Conservation (phyloP, 2,329 filamentous ascomycete genomes). For the Neonectria coccinea region DNA sequence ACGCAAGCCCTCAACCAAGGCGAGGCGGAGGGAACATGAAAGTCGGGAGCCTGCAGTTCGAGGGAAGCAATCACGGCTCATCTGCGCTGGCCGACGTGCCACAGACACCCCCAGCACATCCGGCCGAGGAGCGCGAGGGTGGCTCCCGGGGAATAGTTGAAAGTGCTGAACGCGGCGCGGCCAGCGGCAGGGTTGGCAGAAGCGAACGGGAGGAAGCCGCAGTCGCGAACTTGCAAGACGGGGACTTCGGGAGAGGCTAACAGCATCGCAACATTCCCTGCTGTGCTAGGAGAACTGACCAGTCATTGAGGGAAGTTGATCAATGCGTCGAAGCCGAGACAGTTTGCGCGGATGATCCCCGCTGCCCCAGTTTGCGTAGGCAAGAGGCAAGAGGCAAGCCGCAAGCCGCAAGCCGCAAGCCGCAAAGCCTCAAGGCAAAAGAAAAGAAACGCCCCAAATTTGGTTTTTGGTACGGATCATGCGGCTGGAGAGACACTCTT, state of each 20-base stretch:
- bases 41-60: conserved; percentile 10
- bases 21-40: not conserved
- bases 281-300: conserved; percentile 33
- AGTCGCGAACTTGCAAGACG: conserved; percentile 1
- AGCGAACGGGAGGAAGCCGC: not conserved
- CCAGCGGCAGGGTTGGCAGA: conserved; percentile 20
- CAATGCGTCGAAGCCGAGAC: conserved; percentile 33
- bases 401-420: too few relatives aligned
- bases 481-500: conserved; percentile 41
- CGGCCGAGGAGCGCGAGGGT: not conserved
- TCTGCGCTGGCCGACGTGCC: not conserved
- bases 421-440: conserved; percentile 23
- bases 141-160: conserved; percentile 10
- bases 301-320: conserved; percentile 38
- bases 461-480: conserved; percentile 38
- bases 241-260: conserved; percentile 6
- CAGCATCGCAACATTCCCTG: conserved; percentile 25
- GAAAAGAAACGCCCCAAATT: conserved; percentile 34
- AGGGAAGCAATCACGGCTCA: conserved; percentile 4
- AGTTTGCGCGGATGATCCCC: conserved; percentile 30
- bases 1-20: not conserved
- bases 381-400: too few relatives aligned
- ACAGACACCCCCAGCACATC: conserved; percentile 6
- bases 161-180: conserved; percentile 6
- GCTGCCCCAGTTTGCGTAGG: conserved; percentile 14